These are phyloP conservation scores for Plasmodium ovale DNA, from an alignment of 169 alveolate genomes.

Conservation along the genomic window DNA sequence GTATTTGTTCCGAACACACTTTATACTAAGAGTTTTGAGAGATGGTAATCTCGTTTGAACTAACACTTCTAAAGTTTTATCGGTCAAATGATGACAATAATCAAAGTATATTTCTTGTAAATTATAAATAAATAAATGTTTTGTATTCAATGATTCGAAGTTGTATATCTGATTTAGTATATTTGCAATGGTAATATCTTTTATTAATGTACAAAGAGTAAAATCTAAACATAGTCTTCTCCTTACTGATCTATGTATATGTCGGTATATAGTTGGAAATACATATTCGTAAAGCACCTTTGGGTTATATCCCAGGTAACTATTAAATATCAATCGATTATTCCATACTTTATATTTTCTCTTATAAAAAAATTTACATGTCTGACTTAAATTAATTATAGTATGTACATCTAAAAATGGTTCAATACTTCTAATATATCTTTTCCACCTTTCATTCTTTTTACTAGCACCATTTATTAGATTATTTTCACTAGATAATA, in stretches of 20 bases:
- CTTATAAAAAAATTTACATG: constrained; percentile 80
- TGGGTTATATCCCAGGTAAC: constrained; percentile 84
- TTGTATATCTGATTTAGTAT: constrained; percentile 82
- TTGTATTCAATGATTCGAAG: constrained; percentile 74
- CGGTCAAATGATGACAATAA: constrained; percentile 89
- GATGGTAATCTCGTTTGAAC: constrained; percentile 88
- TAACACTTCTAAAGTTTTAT: constrained; percentile 89
- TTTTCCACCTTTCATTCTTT: constrained; percentile 81
- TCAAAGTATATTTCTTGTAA: constrained; percentile 86
- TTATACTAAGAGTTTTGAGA: constrained; percentile 86
- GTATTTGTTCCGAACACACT: constrained; percentile 88
- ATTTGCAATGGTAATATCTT: constrained; percentile 87
- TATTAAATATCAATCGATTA: constrained; percentile 81
- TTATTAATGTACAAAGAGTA: constrained; percentile 85
- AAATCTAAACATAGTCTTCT: constrained; percentile 84
- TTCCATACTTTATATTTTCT: constrained; percentile 79
- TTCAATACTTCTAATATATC: constrained; percentile 78
- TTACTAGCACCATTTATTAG: not conserved
- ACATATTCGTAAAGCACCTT: constrained; percentile 75
- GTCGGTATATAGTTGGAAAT: constrained; percentile 79
- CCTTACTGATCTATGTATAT: constrained; percentile 76
- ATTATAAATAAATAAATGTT: constrained; percentile 81
- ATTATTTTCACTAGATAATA: constrained; percentile 27
- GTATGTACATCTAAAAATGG: constrained; percentile 84
- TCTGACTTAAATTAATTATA: constrained; percentile 82